phyloP scores from a whole-genome alignment of 805 yeast genomes.

The Grigorovia humatica region DNA sequence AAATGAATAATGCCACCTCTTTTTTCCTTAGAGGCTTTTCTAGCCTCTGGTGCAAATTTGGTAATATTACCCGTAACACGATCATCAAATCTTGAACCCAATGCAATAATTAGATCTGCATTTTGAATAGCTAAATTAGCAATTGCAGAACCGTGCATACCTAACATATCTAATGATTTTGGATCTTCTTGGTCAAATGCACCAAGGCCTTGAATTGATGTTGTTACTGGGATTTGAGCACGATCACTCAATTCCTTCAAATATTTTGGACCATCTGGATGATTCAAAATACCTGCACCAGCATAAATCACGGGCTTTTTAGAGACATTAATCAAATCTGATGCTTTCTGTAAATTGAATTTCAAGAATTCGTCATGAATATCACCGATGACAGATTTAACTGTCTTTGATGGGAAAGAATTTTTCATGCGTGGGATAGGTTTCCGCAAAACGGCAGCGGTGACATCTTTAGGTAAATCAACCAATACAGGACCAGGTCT shows the following conservation, averaged over 20 bases:
- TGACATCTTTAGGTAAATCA: slow-evolving; percentile 95
- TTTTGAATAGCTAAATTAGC: slow-evolving; percentile 91
- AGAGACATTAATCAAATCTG: slow-evolving; percentile 67
- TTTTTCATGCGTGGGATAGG: slow-evolving; percentile 77
- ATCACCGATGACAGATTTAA: slow-evolving; percentile 57
- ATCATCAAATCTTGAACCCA: slow-evolving; percentile 97
- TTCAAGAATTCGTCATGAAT: slow-evolving; percentile 66
- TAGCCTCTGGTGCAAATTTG: slow-evolving; percentile 91
- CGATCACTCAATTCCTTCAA: slow-evolving; percentile 80
- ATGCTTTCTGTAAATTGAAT: slow-evolving; percentile 67
- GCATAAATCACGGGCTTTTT: slow-evolving; percentile 83
- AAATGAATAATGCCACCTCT: slow-evolving; percentile 96
- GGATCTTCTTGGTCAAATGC: slow-evolving; percentile 87
- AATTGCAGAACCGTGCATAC: slow-evolving; percentile 96
- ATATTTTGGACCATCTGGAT: slow-evolving; percentile 67
- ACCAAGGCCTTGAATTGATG: slow-evolving; percentile 89
- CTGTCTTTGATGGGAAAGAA: slow-evolving; percentile 59
- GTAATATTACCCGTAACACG: slow-evolving; percentile 85
- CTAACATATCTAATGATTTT: slow-evolving; percentile 89
- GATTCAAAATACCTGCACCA: slow-evolving; percentile 82
- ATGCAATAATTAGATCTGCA: slow-evolving; percentile 86
- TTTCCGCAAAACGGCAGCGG: slow-evolving; percentile 77
- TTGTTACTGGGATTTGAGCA: slow-evolving; percentile 92
- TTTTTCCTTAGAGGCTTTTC: slow-evolving; percentile 73
- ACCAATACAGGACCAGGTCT: slow-evolving; percentile 98